phyloP scores from a whole-genome alignment of 164 flowering plant genomes.

The Houttuynia cordata region DNA sequence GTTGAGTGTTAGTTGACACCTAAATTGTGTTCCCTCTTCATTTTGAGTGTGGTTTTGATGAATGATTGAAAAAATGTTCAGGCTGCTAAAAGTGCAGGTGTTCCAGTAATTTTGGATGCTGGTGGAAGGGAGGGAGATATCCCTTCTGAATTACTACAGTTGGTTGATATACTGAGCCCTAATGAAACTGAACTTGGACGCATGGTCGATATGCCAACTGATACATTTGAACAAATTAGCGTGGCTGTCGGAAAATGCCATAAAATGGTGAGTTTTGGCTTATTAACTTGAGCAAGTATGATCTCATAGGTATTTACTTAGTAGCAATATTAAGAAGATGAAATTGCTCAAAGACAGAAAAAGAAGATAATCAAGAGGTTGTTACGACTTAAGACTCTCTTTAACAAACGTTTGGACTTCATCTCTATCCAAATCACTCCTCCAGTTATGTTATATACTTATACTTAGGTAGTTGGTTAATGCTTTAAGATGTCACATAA shows the following conservation, averaged over 20 bases:
- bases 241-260: conserved; percentile 61
- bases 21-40: background rate
- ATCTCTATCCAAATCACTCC: no score
- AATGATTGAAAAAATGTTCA: conserved; percentile 7
- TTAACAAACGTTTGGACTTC: no score
- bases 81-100: conserved; percentile 73
- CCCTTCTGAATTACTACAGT: conserved; percentile 48
- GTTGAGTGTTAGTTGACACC: background rate
- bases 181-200: conserved; percentile 87
- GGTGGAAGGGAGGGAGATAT: conserved; percentile 86
- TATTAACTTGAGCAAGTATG: background rate
- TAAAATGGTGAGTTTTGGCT: conserved; percentile 47
- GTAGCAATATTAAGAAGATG: background rate
- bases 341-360: background rate
- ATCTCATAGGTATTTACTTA: no score
- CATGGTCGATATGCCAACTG: conserved; percentile 70
- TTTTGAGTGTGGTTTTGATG: background rate
- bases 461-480: background rate
- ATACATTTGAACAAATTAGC: conserved; percentile 63
- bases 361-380: background rate
- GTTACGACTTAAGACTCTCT: no score
- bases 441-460: no score
- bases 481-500: background rate
- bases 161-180: conserved; percentile 78
- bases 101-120: conserved; percentile 84